phyloP scores from a whole-genome alignment of 2,329 filamentous ascomycete genomes.

The Mariannaea elegans region DNA sequence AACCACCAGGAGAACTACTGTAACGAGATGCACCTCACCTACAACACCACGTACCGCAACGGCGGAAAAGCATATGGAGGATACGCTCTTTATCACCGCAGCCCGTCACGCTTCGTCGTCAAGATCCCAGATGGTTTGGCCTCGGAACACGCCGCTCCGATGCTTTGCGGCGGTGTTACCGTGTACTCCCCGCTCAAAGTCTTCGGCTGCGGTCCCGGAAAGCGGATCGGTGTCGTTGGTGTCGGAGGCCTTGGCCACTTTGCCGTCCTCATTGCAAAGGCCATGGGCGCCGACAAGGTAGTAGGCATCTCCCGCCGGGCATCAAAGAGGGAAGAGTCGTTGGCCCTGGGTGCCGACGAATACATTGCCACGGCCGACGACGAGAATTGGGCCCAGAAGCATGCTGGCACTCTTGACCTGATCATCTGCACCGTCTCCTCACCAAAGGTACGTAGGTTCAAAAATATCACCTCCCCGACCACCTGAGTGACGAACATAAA shows the following conservation, averaged over 20 bases:
- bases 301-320: slow-evolving; percentile 64
- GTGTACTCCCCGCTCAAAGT: slow-evolving; percentile 72
- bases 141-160: slow-evolving; percentile 72
- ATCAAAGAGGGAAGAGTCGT: slow-evolving; percentile 62
- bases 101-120: slow-evolving; percentile 52
- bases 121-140: slow-evolving; percentile 77
- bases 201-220: slow-evolving; percentile 68
- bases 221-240: slow-evolving; percentile 72
- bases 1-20: slow-evolving; percentile 76
- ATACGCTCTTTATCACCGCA: slow-evolving; percentile 53
- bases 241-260: slow-evolving; percentile 75
- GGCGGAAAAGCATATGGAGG: slow-evolving; percentile 72
- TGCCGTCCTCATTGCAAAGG: slow-evolving; percentile 72
- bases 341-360: slow-evolving; percentile 64
- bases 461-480: neutral
- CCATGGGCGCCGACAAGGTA: slow-evolving; percentile 68
- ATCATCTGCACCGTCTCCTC: slow-evolving; percentile 64
- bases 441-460: neutral
- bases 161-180: slow-evolving; percentile 85
- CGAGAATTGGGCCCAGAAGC: slow-evolving; percentile 61
- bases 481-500: neutral
- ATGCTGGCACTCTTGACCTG: slow-evolving; percentile 61
- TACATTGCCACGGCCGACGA: slow-evolving; percentile 55
- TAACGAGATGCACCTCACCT: slow-evolving; percentile 67
- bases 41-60: slow-evolving; percentile 64